phyloP scores from a whole-genome alignment of 371 early-diverging fungal species.

The Blakeslea trispora region DNA sequence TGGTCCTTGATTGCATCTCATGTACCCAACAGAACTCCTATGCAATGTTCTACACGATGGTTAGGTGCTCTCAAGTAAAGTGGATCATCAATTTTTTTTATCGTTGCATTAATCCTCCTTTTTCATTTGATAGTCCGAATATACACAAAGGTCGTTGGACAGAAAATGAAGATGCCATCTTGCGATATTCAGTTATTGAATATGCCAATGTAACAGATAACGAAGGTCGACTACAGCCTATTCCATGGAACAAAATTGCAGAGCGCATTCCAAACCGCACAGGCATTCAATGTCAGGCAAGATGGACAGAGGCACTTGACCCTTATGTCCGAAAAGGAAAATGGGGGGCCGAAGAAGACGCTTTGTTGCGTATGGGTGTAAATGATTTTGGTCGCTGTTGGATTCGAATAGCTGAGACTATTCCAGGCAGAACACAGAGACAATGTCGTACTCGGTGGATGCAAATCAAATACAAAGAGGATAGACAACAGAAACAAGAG shows the following conservation, averaged over 20 bases:
- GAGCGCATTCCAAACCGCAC: slow-evolving; percentile 36
- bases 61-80: slow-evolving; percentile 63
- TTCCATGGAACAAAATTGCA: slow-evolving; percentile 33
- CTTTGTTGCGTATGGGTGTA: slow-evolving; percentile 37
- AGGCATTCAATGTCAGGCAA: slow-evolving; percentile 61
- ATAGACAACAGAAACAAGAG: slow-evolving; percentile 28
- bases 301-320: slow-evolving; percentile 64
- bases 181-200: slow-evolving; percentile 50
- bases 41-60: slow-evolving; percentile 75
- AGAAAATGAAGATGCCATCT: slow-evolving; percentile 55
- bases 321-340: slow-evolving; percentile 55
- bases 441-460: slow-evolving; percentile 64
- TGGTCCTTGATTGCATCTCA: slow-evolving; percentile 69
- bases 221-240: slow-evolving; percentile 50
- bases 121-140: slow-evolving; percentile 40
- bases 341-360: slow-evolving; percentile 58
- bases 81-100: too few species aligned
- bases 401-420: slow-evolving; percentile 56
- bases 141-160: slow-evolving; percentile 74
- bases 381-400: slow-evolving; percentile 49
- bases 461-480: slow-evolving; percentile 51
- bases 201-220: slow-evolving; percentile 47
- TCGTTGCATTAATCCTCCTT: background rate
- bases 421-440: slow-evolving; percentile 59
- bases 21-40: slow-evolving; percentile 65